phyloP scores from a whole-genome alignment of 805 yeast species.

The Saccharomycopsis microspora region DNA sequence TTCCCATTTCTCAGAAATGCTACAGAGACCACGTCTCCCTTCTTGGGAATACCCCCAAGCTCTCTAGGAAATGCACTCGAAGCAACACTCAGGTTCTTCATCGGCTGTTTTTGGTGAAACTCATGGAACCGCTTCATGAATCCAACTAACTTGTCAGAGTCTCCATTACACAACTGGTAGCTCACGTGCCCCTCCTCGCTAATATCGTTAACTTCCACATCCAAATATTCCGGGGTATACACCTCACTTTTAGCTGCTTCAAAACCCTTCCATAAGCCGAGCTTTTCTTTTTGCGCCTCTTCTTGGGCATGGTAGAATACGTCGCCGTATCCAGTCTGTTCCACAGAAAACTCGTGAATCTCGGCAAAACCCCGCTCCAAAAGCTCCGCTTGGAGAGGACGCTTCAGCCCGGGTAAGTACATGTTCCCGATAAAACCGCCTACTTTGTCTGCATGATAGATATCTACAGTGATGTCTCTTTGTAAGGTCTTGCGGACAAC shows the following conservation, averaged over 20 bases:
- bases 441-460: conserved; percentile 59
- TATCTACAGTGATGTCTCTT: conserved; percentile 60
- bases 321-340: conserved; percentile 40
- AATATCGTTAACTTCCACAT: conserved; percentile 43
- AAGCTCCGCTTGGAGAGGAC: conserved; percentile 48
- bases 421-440: conserved; percentile 76
- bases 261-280: conserved; percentile 61
- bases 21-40: conserved; percentile 45
- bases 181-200: conserved; percentile 30
- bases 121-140: conserved; percentile 39
- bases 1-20: conserved; percentile 40
- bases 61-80: conserved; percentile 8
- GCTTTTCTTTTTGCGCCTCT: conserved; percentile 38
- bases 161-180: conserved; percentile 32
- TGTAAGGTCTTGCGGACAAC: conserved; percentile 49
- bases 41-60: conserved; percentile 33
- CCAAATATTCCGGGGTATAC: conserved; percentile 31
- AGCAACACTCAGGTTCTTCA: conserved; percentile 24
- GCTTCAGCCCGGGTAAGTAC: conserved; percentile 36
- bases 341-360: conserved; percentile 54
- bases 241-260: conserved; percentile 21
- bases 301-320: conserved; percentile 53
- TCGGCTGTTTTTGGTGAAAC: conserved; percentile 29
- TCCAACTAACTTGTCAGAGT: conserved; percentile 27
- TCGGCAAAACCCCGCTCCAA: conserved; percentile 53